Evolutionary conservation across 192 early-diverging fungal genomes (phyloP).

Genomic region (Linnemannia zychae): DNA sequence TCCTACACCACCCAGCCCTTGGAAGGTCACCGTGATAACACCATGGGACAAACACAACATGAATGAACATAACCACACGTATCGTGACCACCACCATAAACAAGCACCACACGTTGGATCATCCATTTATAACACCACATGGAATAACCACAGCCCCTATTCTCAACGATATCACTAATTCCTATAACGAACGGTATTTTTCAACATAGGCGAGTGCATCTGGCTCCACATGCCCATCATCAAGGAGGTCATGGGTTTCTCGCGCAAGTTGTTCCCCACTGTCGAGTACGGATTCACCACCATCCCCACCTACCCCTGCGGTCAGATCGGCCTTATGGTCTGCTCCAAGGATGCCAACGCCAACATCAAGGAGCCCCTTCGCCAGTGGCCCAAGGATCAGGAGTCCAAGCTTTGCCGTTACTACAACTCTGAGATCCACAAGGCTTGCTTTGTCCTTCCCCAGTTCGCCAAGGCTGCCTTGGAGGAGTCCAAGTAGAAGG

Average conservation of each 20-base stretch:
- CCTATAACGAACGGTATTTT: neutral
- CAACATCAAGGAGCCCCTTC: slow-evolving; percentile 83
- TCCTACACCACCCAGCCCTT: neutral
- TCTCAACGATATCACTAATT: neutral
- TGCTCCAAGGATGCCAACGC: slow-evolving; percentile 87
- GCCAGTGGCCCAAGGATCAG: slow-evolving; percentile 80
- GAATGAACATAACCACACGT: neutral
- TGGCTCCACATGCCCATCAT: slow-evolving; percentile 97
- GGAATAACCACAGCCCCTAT: neutral
- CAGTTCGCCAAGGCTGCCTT: slow-evolving; percentile 86
- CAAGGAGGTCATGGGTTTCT: slow-evolving; percentile 87
- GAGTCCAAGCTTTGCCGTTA: slow-evolving; percentile 89
- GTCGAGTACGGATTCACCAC: slow-evolving; percentile 95
- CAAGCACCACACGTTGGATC: neutral
- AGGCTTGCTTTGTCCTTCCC: slow-evolving; percentile 92
- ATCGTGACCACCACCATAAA: neutral
- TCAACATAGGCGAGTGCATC: slow-evolving; percentile 87
- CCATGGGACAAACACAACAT: neutral
- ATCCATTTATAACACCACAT: neutral
- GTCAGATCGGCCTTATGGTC: slow-evolving; percentile 96
- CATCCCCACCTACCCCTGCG: slow-evolving; percentile 98
- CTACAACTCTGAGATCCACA: slow-evolving; percentile 95
- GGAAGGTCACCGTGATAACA: neutral
- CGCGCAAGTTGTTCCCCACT: slow-evolving; percentile 86
- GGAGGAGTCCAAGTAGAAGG: slow-evolving; percentile 48